Percentiles rank a stretch among this genome's conserved stretches.
Evolutionary conservation across 371 early-diverging fungal genomes (phyloP).

Genomic region (Nematocida sp.): DNA sequence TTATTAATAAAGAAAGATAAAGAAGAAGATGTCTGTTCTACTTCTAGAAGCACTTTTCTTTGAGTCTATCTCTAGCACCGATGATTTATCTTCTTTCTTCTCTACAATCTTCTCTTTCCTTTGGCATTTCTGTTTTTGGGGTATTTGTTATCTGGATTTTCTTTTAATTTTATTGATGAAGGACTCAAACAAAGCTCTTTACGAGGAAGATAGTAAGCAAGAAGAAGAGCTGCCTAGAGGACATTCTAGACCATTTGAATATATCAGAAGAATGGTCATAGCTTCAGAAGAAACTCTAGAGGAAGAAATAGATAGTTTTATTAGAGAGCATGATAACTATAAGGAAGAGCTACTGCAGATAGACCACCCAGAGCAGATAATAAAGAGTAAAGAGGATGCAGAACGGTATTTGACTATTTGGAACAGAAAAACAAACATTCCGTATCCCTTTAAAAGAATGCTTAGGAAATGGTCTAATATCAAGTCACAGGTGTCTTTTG

Average conservation of each 20-base stretch:
- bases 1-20: background rate
- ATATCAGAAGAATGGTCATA: background rate
- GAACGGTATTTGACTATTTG: constrained; percentile 4
- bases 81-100: no score
- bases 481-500: constrained; percentile 27
- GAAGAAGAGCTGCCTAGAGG: background rate
- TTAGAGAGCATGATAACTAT: background rate
- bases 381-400: constrained; percentile 17
- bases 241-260: background rate
- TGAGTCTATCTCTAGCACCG: no score
- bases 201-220: constrained; percentile 26
- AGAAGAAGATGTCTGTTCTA: no score
- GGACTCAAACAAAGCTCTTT: constrained; percentile 19
- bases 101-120: no score
- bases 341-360: constrained; percentile 31
- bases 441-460: constrained; percentile 26
- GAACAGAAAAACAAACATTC: background rate
- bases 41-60: no score
- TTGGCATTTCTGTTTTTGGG: no score
- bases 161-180: constrained; percentile 46
- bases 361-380: constrained; percentile 14
- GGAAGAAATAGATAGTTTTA: background rate
- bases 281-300: background rate
- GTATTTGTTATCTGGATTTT: no score
- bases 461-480: constrained; percentile 20